phyloP scores from a whole-genome alignment of 257 asterid species.

The Gentiana straminea region DNA sequence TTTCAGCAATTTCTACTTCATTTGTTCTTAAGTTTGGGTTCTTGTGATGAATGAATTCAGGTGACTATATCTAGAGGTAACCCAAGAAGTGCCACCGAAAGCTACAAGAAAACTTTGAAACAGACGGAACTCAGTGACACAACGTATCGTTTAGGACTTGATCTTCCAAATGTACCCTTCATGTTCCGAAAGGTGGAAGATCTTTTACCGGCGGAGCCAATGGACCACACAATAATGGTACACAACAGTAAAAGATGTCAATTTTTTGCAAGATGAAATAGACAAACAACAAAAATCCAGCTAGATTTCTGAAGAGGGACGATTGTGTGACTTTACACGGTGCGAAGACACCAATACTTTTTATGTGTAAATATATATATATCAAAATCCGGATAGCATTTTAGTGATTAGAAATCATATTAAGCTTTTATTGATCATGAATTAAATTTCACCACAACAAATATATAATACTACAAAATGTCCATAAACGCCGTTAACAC shows the following conservation, averaged over 20 bases:
- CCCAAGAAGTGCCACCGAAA: conserved; percentile 42
- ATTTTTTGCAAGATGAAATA: conserved; percentile 7
- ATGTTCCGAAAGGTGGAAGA: conserved; percentile 44
- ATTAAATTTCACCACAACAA: no score
- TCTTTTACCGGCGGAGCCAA: conserved; percentile 21
- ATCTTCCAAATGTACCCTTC: conserved; percentile 46
- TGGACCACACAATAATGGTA: conserved; percentile 2
- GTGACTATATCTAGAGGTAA: conserved; percentile 61
- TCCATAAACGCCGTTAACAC: neutral
- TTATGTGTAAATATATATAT: no score
- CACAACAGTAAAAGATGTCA: conserved; percentile 1
- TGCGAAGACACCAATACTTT: neutral
- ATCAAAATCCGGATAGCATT: neutral
- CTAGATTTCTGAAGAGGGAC: neutral
- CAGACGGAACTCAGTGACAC: conserved; percentile 29
- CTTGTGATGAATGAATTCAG: conserved; percentile 12
- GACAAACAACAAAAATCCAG: conserved; percentile 3
- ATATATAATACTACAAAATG: no score
- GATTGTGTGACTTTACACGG: neutral
- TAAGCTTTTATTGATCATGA: no score
- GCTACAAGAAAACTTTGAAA: conserved; percentile 36
- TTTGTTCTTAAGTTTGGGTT: neutral
- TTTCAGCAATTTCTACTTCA: neutral
- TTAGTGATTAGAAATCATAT: neutral
- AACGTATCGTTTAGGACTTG: conserved; percentile 32